Percentiles rank a stretch among this genome's conserved stretches.
phyloP scores from a whole-genome alignment of 2,329 filamentous ascomycete species.

The Neofusicoccum cordaticola region DNA sequence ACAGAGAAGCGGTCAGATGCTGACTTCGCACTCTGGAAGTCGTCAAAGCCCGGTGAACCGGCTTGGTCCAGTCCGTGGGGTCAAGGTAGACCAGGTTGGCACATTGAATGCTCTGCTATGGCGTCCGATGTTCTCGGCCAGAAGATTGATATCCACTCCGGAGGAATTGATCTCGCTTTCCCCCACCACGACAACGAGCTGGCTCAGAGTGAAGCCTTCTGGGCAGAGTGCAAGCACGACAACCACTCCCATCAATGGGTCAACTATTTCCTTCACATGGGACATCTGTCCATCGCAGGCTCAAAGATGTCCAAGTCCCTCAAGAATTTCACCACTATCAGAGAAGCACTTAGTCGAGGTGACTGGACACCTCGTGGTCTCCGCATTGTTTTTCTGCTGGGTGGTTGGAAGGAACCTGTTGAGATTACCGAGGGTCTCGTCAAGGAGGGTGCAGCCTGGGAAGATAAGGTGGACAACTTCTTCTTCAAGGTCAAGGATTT shows the following conservation, averaged over 20 bases:
- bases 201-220: conserved; percentile 87
- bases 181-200: conserved; percentile 79
- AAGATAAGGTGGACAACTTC: conserved; percentile 72
- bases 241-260: conserved; percentile 66
- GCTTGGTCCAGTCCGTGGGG: conserved; percentile 89
- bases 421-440: conserved; percentile 86
- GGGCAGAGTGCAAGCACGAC: conserved; percentile 46
- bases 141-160: conserved; percentile 88
- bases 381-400: conserved; percentile 82
- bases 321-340: conserved; percentile 94
- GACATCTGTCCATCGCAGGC: conserved; percentile 82
- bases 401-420: conserved; percentile 85
- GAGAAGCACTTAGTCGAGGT: conserved; percentile 68
- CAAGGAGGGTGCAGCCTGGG: conserved; percentile 72
- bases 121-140: conserved; percentile 82
- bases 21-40: conserved; percentile 94
- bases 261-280: conserved; percentile 95
- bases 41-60: conserved; percentile 86
- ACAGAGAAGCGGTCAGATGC: conserved; percentile 70
- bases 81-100: conserved; percentile 85
- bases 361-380: conserved; percentile 77
- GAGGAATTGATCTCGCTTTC: conserved; percentile 86
- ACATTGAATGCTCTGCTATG: conserved; percentile 97
- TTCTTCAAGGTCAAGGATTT: conserved; percentile 59
- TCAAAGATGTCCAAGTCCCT: conserved; percentile 95